Evolutionary conservation across 2,329 filamentous ascomycete species (phyloP).

Genomic region (Aspergillus unguis): DNA sequence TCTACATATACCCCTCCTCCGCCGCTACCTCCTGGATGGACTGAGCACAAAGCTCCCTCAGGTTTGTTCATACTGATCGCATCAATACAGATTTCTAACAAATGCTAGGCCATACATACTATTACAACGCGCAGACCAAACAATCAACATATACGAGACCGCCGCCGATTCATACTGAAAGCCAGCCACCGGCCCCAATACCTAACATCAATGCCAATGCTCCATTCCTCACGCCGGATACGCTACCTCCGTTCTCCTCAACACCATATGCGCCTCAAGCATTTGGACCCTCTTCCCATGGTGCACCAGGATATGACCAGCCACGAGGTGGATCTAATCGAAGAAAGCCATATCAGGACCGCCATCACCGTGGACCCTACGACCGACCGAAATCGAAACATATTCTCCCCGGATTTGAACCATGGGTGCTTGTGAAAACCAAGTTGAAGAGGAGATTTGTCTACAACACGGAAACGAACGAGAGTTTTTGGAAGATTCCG

Average conservation of each 20-base stretch:
- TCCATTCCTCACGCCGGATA: slow-evolving; percentile 31
- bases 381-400: slow-evolving; percentile 81
- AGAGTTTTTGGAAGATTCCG: slow-evolving; percentile 94
- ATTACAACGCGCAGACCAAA: slow-evolving; percentile 78
- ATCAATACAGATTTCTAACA: slow-evolving; percentile 21
- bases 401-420: slow-evolving; percentile 73
- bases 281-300: slow-evolving; percentile 16
- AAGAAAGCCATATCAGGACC: slow-evolving; percentile 55
- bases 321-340: slow-evolving; percentile 48
- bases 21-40: slow-evolving; percentile 77
- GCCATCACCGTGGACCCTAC: slow-evolving; percentile 63
- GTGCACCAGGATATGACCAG: slow-evolving; percentile 34
- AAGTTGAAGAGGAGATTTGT: slow-evolving; percentile 87
- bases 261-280: slow-evolving; percentile 33
- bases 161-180: slow-evolving; percentile 30
- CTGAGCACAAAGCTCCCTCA: slow-evolving; percentile 85
- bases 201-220: slow-evolving; percentile 41
- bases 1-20: slow-evolving; percentile 69
- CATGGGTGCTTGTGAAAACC: slow-evolving; percentile 91
- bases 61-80: slow-evolving; percentile 42
- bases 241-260: slow-evolving; percentile 35
- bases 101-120: slow-evolving; percentile 71
- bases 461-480: slow-evolving; percentile 78
- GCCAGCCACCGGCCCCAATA: slow-evolving; percentile 33
- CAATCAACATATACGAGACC: slow-evolving; percentile 85